Conservation (phyloP, 192 early-diverging fungal genomes). For the Helicostylum pulchrum region DNA sequence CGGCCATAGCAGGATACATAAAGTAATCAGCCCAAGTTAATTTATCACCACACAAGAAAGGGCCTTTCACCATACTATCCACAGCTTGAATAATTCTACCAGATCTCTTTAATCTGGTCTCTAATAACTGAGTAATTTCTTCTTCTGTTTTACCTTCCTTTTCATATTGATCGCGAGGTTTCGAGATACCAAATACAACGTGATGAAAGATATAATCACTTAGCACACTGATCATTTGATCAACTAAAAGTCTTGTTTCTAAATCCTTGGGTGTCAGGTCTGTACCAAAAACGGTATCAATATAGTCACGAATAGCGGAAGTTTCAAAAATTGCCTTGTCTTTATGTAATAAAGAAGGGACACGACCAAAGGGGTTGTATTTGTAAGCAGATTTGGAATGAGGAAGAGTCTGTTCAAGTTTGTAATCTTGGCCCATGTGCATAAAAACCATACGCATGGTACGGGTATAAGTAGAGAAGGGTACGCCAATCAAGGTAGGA, state of each 20-base stretch:
- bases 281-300: conserved; percentile 21
- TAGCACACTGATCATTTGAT: conserved; percentile 27
- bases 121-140: conserved; percentile 9
- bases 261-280: conserved; percentile 18
- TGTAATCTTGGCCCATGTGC: conserved; percentile 25
- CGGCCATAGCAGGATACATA: conserved; percentile 33
- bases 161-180: conserved; percentile 20
- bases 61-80: background rate
- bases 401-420: conserved; percentile 11
- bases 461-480: conserved; percentile 36
- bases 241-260: conserved; percentile 10
- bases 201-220: conserved; percentile 32
- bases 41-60: conserved; percentile 23
- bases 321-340: conserved; percentile 29
- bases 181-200: conserved; percentile 24
- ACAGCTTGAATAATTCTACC: background rate
- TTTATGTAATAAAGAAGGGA: conserved; percentile 29
- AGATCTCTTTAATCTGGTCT: conserved; percentile 1
- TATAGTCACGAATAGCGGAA: conserved; percentile 28
- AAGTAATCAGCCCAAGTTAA: conserved; percentile 41
- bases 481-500: conserved; percentile 21
- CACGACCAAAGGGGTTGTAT: conserved; percentile 38
- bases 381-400: conserved; percentile 24
- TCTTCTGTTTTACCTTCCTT: conserved; percentile 13
- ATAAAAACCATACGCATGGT: conserved; percentile 37